Conservation (phyloP, 2,329 filamentous ascomycete genomes). For the Grosmannia penicillata region DNA sequence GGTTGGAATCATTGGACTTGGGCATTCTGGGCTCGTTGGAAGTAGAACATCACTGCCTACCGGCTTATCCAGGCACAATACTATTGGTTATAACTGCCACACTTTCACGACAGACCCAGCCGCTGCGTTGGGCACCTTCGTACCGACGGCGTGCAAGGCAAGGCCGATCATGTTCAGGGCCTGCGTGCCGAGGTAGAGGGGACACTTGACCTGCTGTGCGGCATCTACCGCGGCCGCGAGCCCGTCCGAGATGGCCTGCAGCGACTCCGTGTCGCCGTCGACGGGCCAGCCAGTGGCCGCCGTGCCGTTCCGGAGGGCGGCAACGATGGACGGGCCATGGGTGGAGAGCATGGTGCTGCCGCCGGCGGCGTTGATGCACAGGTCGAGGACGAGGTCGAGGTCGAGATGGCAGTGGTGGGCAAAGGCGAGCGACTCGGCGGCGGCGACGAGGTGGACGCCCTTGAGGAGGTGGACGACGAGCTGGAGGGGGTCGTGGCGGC, state of each 20-base stretch:
- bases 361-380: constrained; percentile 30
- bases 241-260: constrained; percentile 16
- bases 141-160: constrained; percentile 12
- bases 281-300: constrained; percentile 11
- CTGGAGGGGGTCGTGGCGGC: neutral
- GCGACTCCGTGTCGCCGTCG: constrained; percentile 10
- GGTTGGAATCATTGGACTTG: too few species aligned
- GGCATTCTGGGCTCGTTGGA: too few species aligned
- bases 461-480: constrained; percentile 24
- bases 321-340: constrained; percentile 23
- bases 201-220: constrained; percentile 25
- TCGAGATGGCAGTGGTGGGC: constrained; percentile 25
- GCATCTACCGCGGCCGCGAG: constrained; percentile 25
- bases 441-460: constrained; percentile 26
- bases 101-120: constrained; percentile 14
- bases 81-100: too few species aligned
- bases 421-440: constrained; percentile 28
- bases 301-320: constrained; percentile 16
- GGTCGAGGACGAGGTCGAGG: constrained; percentile 27
- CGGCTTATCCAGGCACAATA: too few species aligned
- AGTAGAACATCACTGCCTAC: too few species aligned
- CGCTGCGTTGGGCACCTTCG: constrained; percentile 4
- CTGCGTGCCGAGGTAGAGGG: constrained; percentile 24
- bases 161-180: constrained; percentile 22
- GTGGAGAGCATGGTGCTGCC: constrained; percentile 23